Evolutionary conservation across 1,284 basidiomycete species (phyloP).

Genomic region (Ceratobasidium sp.): DNA sequence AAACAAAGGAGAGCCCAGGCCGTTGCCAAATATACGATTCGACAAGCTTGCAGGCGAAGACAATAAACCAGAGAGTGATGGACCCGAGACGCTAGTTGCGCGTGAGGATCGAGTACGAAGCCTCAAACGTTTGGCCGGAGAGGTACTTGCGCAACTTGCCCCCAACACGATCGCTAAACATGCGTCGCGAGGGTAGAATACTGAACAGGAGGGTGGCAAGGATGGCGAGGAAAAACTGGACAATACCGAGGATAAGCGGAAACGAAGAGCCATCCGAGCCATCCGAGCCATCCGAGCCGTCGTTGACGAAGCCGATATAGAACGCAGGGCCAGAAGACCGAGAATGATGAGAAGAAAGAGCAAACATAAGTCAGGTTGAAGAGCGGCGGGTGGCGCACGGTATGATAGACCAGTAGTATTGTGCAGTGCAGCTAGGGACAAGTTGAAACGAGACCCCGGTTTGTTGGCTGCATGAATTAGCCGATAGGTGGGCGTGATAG

Average conservation of each 20-base stretch:
- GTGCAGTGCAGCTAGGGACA: no score
- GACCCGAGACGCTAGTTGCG: slow-evolving; percentile 76
- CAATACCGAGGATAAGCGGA: slow-evolving; percentile 88
- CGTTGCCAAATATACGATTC: slow-evolving; percentile 75
- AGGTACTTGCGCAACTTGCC: slow-evolving; percentile 95
- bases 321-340: no score
- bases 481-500: no score
- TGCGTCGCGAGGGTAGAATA: slow-evolving; percentile 89
- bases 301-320: slow-evolving; percentile 2
- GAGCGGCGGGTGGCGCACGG: no score
- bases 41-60: slow-evolving; percentile 93
- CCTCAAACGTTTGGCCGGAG: slow-evolving; percentile 95
- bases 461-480: no score
- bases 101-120: slow-evolving; percentile 84
- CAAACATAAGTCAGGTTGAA: no score
- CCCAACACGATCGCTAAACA: slow-evolving; percentile 95
- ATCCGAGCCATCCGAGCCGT: slow-evolving; percentile 36
- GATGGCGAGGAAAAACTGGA: slow-evolving; percentile 92
- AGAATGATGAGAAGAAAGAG: no score
- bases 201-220: slow-evolving; percentile 85
- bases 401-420: no score
- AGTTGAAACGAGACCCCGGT: no score
- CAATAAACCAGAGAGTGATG: slow-evolving; percentile 83
- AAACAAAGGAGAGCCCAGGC: slow-evolving; percentile 81
- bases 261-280: slow-evolving; percentile 62